Base-by-base conservation (phyloP, 805 yeast species). In the Lipomyces spencermartinsiae region DNA sequence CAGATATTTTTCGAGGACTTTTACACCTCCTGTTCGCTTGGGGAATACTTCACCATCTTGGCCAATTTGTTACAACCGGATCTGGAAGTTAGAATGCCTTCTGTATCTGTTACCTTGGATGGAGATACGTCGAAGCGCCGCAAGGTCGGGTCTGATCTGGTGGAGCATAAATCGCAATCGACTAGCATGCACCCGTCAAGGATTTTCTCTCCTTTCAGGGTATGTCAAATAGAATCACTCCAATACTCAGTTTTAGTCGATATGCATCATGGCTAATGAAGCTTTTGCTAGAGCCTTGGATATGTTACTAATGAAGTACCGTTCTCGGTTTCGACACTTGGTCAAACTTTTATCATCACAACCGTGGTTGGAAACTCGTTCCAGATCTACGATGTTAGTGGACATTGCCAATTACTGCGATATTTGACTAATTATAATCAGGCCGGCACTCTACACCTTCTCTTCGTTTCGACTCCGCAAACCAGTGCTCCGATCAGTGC, bases 281-380 rank as follows among this genome's bases (percentile, higher is more conserved):
- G 49, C 19, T 10, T 43, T 31, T 31, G 31, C 34, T 39, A 78
- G 78, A 75, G 80, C 19, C 81, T 95, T 33, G 99, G 99, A 4
- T 88, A 92, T 75, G 97, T 96, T n/a, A 85, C 97, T 35, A 92
- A 92, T 76, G 89, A 86, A 49, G 82, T 84, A 1, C 98, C 98
- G 2, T 92, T 93, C 76, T 91, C 97, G 6, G 82, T 92, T 25
- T 96, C 98, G 34, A 87, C 94, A 1, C 83, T 94, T 67, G 99
- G 99, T 62, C 84, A 91, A 16, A 87, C 97, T 0, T 93, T 90
- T 74, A 90, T 93, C 75, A 86, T 92, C 53, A 97, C 89, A 19
- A 94, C 98, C 0, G 88, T 91, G 58, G 97, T 95, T 29, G 98
- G 98, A 2, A 84, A 87, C 63, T 84, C 94, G 0, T 92, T 95